phyloP scores from a whole-genome alignment of 176 grass and related monocot species.

The Musa acuminata region DNA sequence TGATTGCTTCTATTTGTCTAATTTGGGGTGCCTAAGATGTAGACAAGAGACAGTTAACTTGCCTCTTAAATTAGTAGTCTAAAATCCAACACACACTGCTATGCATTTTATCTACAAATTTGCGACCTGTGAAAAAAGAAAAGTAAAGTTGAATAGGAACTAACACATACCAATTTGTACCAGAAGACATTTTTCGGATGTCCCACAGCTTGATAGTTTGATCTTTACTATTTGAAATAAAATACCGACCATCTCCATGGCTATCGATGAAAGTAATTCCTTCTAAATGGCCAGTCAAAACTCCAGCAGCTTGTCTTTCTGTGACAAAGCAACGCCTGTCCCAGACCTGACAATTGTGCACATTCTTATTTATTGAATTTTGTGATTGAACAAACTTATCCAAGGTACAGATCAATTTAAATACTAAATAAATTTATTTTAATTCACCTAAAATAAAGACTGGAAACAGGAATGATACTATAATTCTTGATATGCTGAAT shows the following conservation, averaged over 20 bases:
- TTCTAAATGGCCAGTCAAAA: slow-evolving; percentile 67
- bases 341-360: slow-evolving; percentile 57
- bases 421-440: not conserved
- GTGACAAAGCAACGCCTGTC: slow-evolving; percentile 62
- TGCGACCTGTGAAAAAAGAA: not conserved
- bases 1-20: no score
- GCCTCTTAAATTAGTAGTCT: no score
- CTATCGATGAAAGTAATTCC: slow-evolving; percentile 86
- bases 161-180: slow-evolving; percentile 34
- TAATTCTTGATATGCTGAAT: not conserved
- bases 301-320: slow-evolving; percentile 53
- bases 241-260: slow-evolving; percentile 77
- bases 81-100: not conserved
- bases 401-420: not conserved
- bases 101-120: not conserved
- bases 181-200: slow-evolving; percentile 75
- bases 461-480: not conserved
- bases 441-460: not conserved
- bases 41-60: no score
- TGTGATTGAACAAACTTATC: not conserved
- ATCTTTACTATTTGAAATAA: slow-evolving; percentile 94
- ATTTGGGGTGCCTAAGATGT: no score
- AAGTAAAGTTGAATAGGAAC: not conserved
- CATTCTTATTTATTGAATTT: slow-evolving; percentile 7
- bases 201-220: slow-evolving; percentile 81